Evolutionary conservation across 2,329 filamentous ascomycete genomes (phyloP), one percentile per base, ranked within the genome.

Genomic region (Bisporella sp.): DNA sequence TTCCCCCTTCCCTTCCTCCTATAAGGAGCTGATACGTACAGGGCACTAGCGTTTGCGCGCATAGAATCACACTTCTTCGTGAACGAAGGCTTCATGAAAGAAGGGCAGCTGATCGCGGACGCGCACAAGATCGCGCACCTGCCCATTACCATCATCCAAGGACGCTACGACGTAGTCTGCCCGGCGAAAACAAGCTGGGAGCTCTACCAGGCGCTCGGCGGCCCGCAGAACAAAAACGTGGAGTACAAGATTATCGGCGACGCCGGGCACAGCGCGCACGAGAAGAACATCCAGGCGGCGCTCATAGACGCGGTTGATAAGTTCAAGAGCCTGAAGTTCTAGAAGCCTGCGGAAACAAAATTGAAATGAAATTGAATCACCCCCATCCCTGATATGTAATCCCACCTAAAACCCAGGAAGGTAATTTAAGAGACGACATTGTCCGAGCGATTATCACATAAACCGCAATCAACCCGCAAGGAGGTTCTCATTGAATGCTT

Each of bases 101-200:
- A 73, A 11, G 69, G 68, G 0, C 68, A 73, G 49, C 55, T 74
- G 33, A 54, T 65, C 21, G 45, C 55, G 12, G 59, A 62, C 8
- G 60, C 59, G 1, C 50, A 58, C 32, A 63, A 62, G 46, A 63
- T 66, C 50, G 58, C 55, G 44, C 59, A 63, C 48, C 48, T 64
- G 4, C 59, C 63, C 4, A 64, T 59, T 11, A 56, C 64, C 7
- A 71, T 74, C 39, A 64, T 73, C 11, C 71, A 74, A 53, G 72
- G 71, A 1, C 64, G 72, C n/a, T 72, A 73, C 47, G 72, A 73
- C 58, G 58, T 73, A 11, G 67, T 73, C 4, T 73, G 71, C 53
- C 69, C 71, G 5, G 65, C 70, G 3, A 64, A 67, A 49, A 70
- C 68, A 13, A 69, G 68, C 13, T 73, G 69, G 68, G 67, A 69